Evolutionary conservation across 805 yeast genomes (phyloP).

Genomic region (Suhomyces prunicola): DNA sequence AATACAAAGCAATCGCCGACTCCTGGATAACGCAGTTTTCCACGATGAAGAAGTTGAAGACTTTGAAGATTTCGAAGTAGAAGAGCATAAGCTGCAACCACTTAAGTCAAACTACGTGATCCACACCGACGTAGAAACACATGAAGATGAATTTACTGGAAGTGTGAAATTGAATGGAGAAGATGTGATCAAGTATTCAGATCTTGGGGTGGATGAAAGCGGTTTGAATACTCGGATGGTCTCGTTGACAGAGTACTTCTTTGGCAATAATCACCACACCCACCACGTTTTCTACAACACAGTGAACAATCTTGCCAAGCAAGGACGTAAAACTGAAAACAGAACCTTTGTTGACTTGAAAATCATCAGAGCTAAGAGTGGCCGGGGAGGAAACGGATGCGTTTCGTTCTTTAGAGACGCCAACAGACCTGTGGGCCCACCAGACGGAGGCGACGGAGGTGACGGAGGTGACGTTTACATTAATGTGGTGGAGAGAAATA

Average conservation of each 20-base stretch:
- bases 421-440: conserved; percentile 83
- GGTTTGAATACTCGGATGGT: conserved; percentile 16
- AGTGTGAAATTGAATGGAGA: background rate
- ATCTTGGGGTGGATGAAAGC: conserved; percentile 16
- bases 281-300: conserved; percentile 37
- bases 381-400: conserved; percentile 86
- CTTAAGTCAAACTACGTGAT: conserved; percentile 2
- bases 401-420: conserved; percentile 87
- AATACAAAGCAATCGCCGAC: background rate
- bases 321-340: conserved; percentile 35
- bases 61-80: background rate
- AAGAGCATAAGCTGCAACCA: background rate
- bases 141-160: background rate
- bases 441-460: conserved; percentile 99
- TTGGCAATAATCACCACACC: conserved; percentile 39
- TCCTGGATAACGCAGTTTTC: background rate
- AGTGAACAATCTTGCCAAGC: conserved; percentile 19
- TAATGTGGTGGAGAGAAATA: conserved; percentile 64
- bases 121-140: background rate
- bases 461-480: conserved; percentile 84
- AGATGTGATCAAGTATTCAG: conserved; percentile 10
- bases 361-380: conserved; percentile 65
- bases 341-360: conserved; percentile 56
- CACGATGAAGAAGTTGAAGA: background rate
- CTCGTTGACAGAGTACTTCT: conserved; percentile 36